Percentiles rank a stretch among this genome's conserved stretches.
Conservation (phyloP, 495 filamentous ascomycete genomes). For the Penicillium robsamsonii region DNA sequence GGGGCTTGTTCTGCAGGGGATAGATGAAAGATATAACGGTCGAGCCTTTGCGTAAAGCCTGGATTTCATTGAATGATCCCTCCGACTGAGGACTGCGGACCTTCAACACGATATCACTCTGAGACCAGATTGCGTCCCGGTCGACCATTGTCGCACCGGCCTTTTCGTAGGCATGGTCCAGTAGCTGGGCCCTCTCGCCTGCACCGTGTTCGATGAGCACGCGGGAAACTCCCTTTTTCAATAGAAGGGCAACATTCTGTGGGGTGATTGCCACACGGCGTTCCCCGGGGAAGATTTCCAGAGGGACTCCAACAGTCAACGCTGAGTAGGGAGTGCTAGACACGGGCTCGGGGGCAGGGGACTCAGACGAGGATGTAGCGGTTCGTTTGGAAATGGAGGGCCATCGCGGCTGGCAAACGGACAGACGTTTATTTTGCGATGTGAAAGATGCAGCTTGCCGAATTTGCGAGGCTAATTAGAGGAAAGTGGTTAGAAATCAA, state of each 20-base stretch:
- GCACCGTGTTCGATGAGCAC: constrained; percentile 74
- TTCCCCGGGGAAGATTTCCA: constrained; percentile 68
- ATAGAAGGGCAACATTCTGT: constrained; percentile 69
- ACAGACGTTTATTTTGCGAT: constrained; percentile 9
- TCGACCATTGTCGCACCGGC: constrained; percentile 72
- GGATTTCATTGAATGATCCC: constrained; percentile 55
- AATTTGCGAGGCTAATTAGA: constrained; percentile 17
- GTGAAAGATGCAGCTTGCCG: constrained; percentile 13
- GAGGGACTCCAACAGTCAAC: constrained; percentile 68
- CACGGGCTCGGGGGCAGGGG: constrained; percentile 44
- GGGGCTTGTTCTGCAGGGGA: constrained; percentile 64
- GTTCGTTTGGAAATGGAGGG: constrained; percentile 22
- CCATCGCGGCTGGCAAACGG: constrained; percentile 17
- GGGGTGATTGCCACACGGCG: constrained; percentile 77
- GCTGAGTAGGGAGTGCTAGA: constrained; percentile 64
- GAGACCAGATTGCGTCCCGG: constrained; percentile 57
- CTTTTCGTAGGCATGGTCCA: constrained; percentile 65
- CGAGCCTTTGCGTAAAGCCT: constrained; percentile 57
- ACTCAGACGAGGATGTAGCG: constrained; percentile 23
- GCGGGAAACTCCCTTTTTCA: constrained; percentile 75
- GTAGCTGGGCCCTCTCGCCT: constrained; percentile 69
- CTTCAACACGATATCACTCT: constrained; percentile 75
- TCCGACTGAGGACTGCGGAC: constrained; percentile 64
- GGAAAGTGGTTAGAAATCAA: constrained; percentile 11
- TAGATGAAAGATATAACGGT: constrained; percentile 76